Percentiles rank a stretch among this genome's conserved stretches.
These are phyloP conservation scores for Arachnopeziza araneosa DNA, from an alignment of 2,329 filamentous ascomycete genomes.

Conservation along the genomic window DNA sequence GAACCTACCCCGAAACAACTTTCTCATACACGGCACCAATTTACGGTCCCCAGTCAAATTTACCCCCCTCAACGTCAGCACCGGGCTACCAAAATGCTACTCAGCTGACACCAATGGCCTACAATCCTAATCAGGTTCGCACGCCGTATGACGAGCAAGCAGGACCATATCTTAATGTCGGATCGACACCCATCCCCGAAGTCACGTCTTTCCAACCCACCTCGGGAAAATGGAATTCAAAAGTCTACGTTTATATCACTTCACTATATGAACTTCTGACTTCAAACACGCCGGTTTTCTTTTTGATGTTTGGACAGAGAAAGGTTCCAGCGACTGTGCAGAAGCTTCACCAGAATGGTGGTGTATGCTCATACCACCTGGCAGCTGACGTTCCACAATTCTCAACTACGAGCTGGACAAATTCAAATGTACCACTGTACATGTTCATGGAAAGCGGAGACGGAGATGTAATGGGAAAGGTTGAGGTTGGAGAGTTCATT, in stretches of 20 bases:
- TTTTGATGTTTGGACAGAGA: constrained; percentile 72
- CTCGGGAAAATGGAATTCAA: constrained; percentile 63
- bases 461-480: constrained; percentile 42
- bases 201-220: constrained; percentile 66
- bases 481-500: constrained; percentile 56
- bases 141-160: constrained; percentile 56
- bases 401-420: constrained; percentile 47
- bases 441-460: constrained; percentile 54
- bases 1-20: constrained; percentile 36
- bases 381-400: constrained; percentile 66
- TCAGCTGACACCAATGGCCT: constrained; percentile 27
- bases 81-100: constrained; percentile 25
- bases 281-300: constrained; percentile 51
- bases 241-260: constrained; percentile 67
- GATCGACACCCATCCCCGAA: constrained; percentile 54
- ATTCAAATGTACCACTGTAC: constrained; percentile 51
- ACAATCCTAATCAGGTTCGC: constrained; percentile 43
- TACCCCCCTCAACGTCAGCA: constrained; percentile 33
- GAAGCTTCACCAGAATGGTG: constrained; percentile 53
- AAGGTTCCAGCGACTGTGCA: constrained; percentile 63
- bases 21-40: constrained; percentile 42
- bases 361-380: constrained; percentile 64
- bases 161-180: constrained; percentile 59
- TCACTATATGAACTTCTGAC: constrained; percentile 69
- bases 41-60: constrained; percentile 43